These are phyloP conservation scores for Polygonum maritimum DNA, from an alignment of 148 eudicot species.

Conservation along the genomic window DNA sequence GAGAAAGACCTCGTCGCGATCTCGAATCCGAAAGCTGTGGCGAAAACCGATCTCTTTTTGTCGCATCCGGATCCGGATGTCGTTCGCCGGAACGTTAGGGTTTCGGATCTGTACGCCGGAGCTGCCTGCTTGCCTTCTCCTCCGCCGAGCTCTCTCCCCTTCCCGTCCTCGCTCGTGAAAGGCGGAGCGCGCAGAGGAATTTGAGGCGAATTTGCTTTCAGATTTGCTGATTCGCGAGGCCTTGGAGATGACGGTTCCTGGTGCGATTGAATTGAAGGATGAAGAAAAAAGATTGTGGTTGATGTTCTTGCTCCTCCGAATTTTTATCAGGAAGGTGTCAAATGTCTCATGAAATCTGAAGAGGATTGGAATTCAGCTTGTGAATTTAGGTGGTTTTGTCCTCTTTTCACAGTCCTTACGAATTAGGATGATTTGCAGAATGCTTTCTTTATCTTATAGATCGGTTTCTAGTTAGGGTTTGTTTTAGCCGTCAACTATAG, in stretches of 20 bases:
- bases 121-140: slow-evolving; percentile 22
- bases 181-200: slow-evolving; percentile 16
- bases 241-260: background rate
- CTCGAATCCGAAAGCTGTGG: background rate
- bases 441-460: too few relatives aligned
- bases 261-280: background rate
- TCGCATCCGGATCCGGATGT: slow-evolving; percentile 47
- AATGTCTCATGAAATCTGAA: background rate
- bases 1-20: slow-evolving; percentile 19
- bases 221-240: slow-evolving; percentile 9
- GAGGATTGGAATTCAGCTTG: background rate
- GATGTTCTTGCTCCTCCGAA: background rate
- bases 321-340: background rate
- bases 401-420: background rate
- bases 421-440: background rate
- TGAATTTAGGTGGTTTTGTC: background rate
- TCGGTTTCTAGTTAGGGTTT: background rate
- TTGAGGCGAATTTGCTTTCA: slow-evolving; percentile 24
- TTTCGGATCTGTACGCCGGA: slow-evolving; percentile 33
- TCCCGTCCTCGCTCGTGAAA: slow-evolving; percentile 22
- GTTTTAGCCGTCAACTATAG: background rate
- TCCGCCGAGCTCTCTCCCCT: slow-evolving; percentile 34
- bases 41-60: slow-evolving; percentile 15
- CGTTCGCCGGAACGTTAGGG: slow-evolving; percentile 30
- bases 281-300: background rate